Evolutionary conservation across 768 basidiomycete species (phyloP).

Genomic region (Terana coerulea): DNA sequence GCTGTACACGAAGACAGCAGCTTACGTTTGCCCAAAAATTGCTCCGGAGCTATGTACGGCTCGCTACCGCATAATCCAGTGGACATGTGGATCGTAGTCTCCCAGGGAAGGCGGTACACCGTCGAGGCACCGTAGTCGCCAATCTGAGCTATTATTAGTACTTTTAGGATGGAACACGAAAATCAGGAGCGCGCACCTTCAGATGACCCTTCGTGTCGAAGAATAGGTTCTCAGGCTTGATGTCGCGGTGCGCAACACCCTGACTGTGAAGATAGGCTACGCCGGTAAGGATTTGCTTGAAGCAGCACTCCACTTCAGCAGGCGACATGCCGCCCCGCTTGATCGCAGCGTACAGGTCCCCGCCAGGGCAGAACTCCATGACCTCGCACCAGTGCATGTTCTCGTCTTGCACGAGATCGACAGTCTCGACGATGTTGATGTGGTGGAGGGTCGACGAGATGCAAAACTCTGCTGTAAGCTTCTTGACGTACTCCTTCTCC

Average conservation of each 20-base stretch:
- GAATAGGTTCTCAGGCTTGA: conserved; percentile 97
- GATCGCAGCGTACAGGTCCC: conserved; percentile 97
- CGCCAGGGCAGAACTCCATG: conserved; percentile 99
- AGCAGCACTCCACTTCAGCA: conserved; percentile 94
- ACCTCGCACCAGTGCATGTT: conserved; percentile 97
- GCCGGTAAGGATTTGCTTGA: conserved; percentile 91
- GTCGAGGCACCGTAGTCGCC: conserved; percentile 99
- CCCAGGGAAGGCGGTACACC: conserved; percentile 99
- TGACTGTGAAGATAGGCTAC: conserved; percentile 91
- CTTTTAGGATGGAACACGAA: background rate
- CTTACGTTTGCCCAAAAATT: conserved; percentile 96
- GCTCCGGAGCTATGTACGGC: conserved; percentile 98
- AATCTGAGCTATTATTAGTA: conserved; percentile 52
- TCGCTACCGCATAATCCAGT: conserved; percentile 97
- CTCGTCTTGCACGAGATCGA: conserved; percentile 99
- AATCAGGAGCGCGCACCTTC: conserved; percentile 64
- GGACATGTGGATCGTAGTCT: conserved; percentile 93
- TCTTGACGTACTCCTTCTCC: conserved; percentile 99
- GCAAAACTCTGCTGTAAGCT: conserved; percentile 98
- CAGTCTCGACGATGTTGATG: conserved; percentile 94
- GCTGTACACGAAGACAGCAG: conserved; percentile 29
- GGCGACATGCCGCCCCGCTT: conserved; percentile 94
- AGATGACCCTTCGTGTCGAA: conserved; percentile 90
- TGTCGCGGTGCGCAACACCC: conserved; percentile 96
- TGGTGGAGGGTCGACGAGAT: conserved; percentile 96